Evolutionary conservation across 345 rosid genomes (phyloP).

Genomic region (Combretum micranthum): DNA sequence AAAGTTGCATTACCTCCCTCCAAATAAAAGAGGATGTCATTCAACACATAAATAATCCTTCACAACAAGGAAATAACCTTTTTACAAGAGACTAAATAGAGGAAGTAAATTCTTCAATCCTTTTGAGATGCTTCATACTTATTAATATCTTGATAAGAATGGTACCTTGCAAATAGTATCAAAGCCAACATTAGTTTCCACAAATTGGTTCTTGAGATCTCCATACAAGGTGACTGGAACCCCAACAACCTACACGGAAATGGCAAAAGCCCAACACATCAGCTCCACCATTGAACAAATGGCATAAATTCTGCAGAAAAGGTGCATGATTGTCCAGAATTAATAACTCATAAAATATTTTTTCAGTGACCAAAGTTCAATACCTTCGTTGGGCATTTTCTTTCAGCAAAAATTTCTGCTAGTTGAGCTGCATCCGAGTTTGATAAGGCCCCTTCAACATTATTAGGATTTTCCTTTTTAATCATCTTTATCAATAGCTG

Average conservation of each 20-base stretch:
- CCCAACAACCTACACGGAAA: constrained; percentile 67
- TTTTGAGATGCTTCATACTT: too few species aligned
- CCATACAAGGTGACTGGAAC: constrained; percentile 97
- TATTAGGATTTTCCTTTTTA: constrained; percentile 8
- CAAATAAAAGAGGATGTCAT: too few species aligned
- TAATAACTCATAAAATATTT: constrained; percentile 1
- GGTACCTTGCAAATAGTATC: constrained; percentile 95
- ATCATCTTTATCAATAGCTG: constrained; percentile 1
- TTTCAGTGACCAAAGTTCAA: neutral
- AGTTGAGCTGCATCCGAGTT: constrained; percentile 99
- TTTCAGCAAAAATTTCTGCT: constrained; percentile 89
- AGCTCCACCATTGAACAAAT: too few species aligned
- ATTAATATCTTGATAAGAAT: neutral
- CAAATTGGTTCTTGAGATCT: constrained; percentile 94
- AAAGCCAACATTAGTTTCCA: constrained; percentile 94
- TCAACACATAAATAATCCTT: too few species aligned
- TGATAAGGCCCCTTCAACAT: constrained; percentile 75
- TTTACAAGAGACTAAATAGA: neutral
- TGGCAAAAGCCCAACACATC: neutral
- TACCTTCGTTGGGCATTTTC: constrained; percentile 86
- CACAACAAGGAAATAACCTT: too few species aligned
- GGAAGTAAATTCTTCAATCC: neutral
- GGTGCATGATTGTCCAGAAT: neutral
- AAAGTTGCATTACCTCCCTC: too few species aligned
- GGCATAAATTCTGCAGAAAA: too few species aligned